A percentile compares a stretch with the other conserved stretches of the same genome.
These are phyloP conservation scores for Malus hybrid DNA, from an alignment of 331 rosid species.

Conservation along the genomic window DNA sequence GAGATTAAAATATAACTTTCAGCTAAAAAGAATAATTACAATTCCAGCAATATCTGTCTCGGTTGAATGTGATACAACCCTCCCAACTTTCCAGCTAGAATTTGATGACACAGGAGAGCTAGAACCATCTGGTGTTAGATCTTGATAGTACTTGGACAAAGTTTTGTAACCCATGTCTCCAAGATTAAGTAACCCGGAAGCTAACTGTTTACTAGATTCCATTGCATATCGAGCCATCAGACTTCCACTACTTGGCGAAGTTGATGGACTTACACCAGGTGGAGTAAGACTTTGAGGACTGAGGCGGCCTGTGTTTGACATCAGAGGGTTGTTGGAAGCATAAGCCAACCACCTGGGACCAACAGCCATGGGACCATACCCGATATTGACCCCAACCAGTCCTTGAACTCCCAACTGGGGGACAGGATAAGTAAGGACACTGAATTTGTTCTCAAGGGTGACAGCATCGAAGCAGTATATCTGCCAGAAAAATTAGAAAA, in stretches of 20 bases:
- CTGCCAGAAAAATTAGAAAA: slow-evolving; percentile 38
- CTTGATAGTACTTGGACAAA: slow-evolving; percentile 78
- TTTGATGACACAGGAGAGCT: slow-evolving; percentile 72
- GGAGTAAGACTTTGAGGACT: slow-evolving; percentile 88
- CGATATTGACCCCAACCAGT: slow-evolving; percentile 71
- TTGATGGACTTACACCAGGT: slow-evolving; percentile 77
- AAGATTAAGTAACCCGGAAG: slow-evolving; percentile 68
- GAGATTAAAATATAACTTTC: neutral
- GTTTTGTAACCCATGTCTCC: slow-evolving; percentile 89
- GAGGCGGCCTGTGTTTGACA: slow-evolving; percentile 51
- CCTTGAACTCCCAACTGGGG: slow-evolving; percentile 95
- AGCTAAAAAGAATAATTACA: slow-evolving; percentile 44
- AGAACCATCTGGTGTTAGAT: slow-evolving; percentile 72
- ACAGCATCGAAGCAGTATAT: slow-evolving; percentile 94
- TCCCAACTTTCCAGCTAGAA: slow-evolving; percentile 63
- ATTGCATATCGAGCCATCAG: slow-evolving; percentile 84
- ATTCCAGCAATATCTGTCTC: slow-evolving; percentile 73
- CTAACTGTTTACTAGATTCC: slow-evolving; percentile 94
- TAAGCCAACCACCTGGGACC: slow-evolving; percentile 92
- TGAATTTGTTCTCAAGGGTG: slow-evolving; percentile 88
- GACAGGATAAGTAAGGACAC: slow-evolving; percentile 90
- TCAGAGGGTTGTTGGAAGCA: slow-evolving; percentile 62
- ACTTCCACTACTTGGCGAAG: slow-evolving; percentile 81
- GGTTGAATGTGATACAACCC: slow-evolving; percentile 48
- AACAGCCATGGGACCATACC: slow-evolving; percentile 93